phyloP scores from a whole-genome alignment of 306 rosid genomes.

The Crotalaria pallida region DNA sequence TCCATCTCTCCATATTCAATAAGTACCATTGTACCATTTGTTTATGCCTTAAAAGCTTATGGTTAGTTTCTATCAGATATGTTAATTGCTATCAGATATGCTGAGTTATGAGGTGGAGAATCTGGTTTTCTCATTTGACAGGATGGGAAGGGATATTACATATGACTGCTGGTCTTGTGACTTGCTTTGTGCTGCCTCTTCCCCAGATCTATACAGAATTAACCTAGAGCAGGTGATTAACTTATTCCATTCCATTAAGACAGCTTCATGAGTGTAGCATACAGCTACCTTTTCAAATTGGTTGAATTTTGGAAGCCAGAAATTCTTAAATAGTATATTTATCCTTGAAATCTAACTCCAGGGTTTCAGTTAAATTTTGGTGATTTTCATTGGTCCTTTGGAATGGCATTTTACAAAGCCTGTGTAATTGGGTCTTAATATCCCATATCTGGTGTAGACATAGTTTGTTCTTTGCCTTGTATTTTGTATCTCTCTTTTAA shows the following conservation, averaged over 20 bases:
- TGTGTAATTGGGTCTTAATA: background rate
- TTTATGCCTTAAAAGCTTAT: no score
- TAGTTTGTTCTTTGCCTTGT: background rate
- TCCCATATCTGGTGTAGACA: background rate
- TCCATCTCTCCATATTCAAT: no score
- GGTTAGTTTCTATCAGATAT: no score
- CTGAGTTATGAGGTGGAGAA: no score
- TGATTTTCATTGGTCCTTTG: background rate
- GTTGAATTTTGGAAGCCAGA: background rate
- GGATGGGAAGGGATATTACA: slow-evolving; percentile 85
- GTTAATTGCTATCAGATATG: no score
- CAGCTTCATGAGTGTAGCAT: background rate
- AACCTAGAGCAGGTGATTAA: slow-evolving; percentile 77
- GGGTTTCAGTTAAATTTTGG: background rate
- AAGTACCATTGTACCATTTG: no score
- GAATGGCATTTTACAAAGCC: background rate
- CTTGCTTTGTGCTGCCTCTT: slow-evolving; percentile 96
- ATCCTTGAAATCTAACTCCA: slow-evolving; percentile 13
- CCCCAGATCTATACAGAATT: slow-evolving; percentile 84
- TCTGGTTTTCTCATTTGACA: slow-evolving; percentile 35
- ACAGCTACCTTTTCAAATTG: background rate
- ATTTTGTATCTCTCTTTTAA: background rate
- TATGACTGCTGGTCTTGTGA: slow-evolving; percentile 94
- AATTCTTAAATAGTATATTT: background rate
- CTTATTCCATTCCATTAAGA: slow-evolving; percentile 5